Conservation (phyloP, 106 monocot species). For the Platanthera zijinensis region DNA sequence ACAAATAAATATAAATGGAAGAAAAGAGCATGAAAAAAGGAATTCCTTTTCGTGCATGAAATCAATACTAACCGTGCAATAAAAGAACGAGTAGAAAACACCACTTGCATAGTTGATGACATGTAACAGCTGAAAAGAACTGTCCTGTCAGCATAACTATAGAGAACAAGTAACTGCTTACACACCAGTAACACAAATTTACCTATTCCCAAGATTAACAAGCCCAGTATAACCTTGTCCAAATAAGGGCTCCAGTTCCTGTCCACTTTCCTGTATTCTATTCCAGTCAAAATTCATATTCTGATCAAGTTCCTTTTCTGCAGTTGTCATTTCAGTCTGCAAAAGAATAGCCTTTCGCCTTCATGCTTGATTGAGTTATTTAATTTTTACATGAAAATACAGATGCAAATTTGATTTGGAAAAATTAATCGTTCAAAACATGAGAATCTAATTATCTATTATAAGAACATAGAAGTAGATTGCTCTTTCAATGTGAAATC, state of each 20-base stretch:
- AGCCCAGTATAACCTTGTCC: constrained; percentile 96
- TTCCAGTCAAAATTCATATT: constrained; percentile 99
- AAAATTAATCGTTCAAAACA: not conserved
- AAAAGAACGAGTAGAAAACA: constrained; percentile 67
- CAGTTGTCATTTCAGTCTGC: constrained; percentile 99
- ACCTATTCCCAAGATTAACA: constrained; percentile 97
- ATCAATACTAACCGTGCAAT: constrained; percentile 50
- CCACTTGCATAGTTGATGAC: constrained; percentile 93
- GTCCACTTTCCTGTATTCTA: constrained; percentile 93
- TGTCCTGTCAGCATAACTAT: not conserved
- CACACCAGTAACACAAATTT: not conserved
- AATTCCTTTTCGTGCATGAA: not conserved
- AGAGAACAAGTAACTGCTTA: not conserved
- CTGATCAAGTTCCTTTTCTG: constrained; percentile 88
- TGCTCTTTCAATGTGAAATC: not conserved
- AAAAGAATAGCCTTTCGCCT: constrained; percentile 10
- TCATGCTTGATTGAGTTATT: not conserved
- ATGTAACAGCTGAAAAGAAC: constrained; percentile 73
- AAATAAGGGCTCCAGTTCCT: constrained; percentile 70
- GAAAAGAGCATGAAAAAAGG: not conserved
- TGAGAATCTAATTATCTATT: not conserved
- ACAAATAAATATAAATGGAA: not conserved
- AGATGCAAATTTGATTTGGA: not conserved
- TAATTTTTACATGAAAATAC: not conserved
- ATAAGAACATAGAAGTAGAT: not conserved